Base-by-base conservation (phyloP, 768 basidiomycete genomes). In the Exidia glandulosa region DNA sequence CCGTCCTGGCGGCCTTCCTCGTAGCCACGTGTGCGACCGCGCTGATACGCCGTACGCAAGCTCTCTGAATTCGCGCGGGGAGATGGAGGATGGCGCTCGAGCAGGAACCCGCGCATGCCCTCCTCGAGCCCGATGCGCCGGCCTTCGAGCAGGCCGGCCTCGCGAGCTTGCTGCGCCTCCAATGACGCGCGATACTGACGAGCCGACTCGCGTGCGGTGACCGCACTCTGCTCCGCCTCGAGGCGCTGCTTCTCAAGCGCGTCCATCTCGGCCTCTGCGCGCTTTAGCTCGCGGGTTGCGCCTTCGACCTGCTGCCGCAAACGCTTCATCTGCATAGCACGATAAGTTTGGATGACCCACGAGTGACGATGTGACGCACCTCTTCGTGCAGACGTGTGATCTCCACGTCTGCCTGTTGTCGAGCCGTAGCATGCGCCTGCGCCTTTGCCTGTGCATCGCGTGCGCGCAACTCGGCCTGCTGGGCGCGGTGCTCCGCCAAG, bases 401-500 rank as follows among this genome's bases (percentile, higher is more conserved):
- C 30, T 77, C 75, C 12, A 75, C 67, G 61, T 76, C 77, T 3
- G 69, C 65, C 45, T 70, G 69, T 54, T 74, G 72, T 58, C 72
- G 75, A 29, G 73, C 74, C 2, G 69, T 67, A 64, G 84, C 81
- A 2, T 77, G 74, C 25, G 67, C 68, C 9, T 70, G 70, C 3
- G 76, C 69, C 31, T 76, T 74, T 7, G 69, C 65, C 14, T 70
- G 61, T 19, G 76, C 65, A 36, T 81, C 79, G 52, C 69, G 76
- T 57, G 76, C 76, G 57, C 73, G 71, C n/a, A 69, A 65, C 68
- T 84, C 83, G 31, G 83, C 77, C 50, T 71, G 74, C 55, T 78
- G 77, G 48, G 80, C 83, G 45, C 82, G 77, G 41, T 72, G 63
- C 34, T 76, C 76, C 0, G 79, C 79, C 36, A 78, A 74, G 50